Evolutionary conservation across 192 early-diverging fungal species (phyloP).

Genomic region (Coemansia sp.): DNA sequence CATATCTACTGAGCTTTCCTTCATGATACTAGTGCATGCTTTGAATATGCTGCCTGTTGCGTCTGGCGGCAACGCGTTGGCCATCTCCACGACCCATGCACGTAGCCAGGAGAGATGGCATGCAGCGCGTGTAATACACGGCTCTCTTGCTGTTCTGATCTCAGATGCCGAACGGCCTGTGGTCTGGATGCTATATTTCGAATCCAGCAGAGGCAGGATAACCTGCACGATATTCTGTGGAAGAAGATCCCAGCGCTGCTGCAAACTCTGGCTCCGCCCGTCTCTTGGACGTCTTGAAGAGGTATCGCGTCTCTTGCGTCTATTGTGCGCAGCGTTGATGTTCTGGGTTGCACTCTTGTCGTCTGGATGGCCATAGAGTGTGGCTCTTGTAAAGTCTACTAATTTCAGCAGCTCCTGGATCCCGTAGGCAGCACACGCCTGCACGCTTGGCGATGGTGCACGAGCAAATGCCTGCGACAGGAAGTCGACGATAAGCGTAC

Average conservation of each 20-base stretch:
- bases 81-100: conserved; percentile 35
- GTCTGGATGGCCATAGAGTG: conserved; percentile 12
- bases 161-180: conserved; percentile 8
- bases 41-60: conserved; percentile 30
- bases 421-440: conserved; percentile 43
- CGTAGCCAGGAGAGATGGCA: conserved; percentile 41
- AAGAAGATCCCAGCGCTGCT: conserved; percentile 43
- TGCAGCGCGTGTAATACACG: conserved; percentile 22
- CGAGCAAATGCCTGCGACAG: conserved; percentile 44
- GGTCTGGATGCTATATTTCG: conserved; percentile 49
- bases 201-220: conserved; percentile 40
- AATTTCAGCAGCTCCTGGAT: conserved; percentile 51
- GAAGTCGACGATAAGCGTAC: conserved; percentile 46
- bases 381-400: conserved; percentile 40
- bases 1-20: conserved; percentile 40
- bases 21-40: conserved; percentile 36
- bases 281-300: conserved; percentile 9
- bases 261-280: conserved; percentile 12
- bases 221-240: conserved; percentile 30
- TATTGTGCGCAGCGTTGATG: not conserved
- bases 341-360: not conserved
- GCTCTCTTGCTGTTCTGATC: not conserved
- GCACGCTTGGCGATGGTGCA: conserved; percentile 49
- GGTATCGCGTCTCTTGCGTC: conserved; percentile 8
- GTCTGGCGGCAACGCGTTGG: conserved; percentile 7